A percentile compares a stretch with the other conserved stretches of the same genome.
These are phyloP conservation scores for Tremella fuciformis DNA, from an alignment of 768 basidiomycete species.

Conservation along the genomic window DNA sequence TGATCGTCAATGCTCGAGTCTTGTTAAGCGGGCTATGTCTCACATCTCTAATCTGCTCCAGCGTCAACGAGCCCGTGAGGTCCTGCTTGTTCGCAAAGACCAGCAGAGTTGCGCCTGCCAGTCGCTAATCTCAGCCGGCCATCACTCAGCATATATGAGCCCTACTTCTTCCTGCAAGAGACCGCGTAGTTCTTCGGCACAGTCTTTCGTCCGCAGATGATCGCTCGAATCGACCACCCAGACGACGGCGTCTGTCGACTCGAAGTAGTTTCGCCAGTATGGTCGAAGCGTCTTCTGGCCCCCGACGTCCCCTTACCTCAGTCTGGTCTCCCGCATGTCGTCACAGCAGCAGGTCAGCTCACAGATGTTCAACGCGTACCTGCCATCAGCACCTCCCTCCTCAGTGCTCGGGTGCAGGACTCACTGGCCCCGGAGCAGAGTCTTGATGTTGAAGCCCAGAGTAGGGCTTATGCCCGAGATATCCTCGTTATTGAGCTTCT, in stretches of 20 bases:
- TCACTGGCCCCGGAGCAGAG: conserved; percentile 84
- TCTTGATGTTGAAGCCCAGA: conserved; percentile 98
- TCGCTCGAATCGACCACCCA: conserved; percentile 99
- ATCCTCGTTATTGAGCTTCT: conserved; percentile 90
- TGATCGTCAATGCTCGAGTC: conserved; percentile 48
- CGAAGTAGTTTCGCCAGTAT: conserved; percentile 99
- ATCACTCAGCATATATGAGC: background rate
- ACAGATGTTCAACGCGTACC: conserved; percentile 80
- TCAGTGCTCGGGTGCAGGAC: conserved; percentile 32
- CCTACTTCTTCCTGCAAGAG: conserved; percentile 88
- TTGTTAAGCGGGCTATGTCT: conserved; percentile 45
- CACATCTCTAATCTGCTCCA: conserved; percentile 77
- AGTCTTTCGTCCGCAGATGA: conserved; percentile 83
- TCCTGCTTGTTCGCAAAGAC: conserved; percentile 99
- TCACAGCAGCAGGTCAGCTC: background rate
- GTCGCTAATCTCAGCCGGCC: conserved; percentile 58
- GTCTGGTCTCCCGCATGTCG: background rate
- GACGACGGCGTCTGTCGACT: conserved; percentile 94
- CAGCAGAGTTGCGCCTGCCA: conserved; percentile 91
- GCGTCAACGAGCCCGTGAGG: conserved; percentile 77
- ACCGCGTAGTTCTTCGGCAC: conserved; percentile 77
- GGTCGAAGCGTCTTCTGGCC: conserved; percentile 93
- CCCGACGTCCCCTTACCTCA: conserved; percentile 86
- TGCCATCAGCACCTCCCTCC: conserved; percentile 35
- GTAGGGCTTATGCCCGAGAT: conserved; percentile 85